phyloP scores from a whole-genome alignment of 2,329 filamentous ascomycete genomes.

The Hymenoscyphus infarciens region DNA sequence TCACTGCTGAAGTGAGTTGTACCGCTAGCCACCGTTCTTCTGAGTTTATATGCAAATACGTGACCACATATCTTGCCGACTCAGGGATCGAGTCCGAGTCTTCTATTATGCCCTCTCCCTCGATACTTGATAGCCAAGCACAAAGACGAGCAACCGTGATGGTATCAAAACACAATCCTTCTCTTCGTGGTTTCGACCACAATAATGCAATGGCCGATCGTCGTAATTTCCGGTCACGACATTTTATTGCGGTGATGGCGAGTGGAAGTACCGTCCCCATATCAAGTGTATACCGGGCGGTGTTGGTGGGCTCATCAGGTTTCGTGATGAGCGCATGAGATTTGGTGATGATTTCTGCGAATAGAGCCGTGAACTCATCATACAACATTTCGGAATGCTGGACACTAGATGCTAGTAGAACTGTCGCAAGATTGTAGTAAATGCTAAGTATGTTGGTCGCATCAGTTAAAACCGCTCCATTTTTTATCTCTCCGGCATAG shows the following conservation, averaged over 20 bases:
- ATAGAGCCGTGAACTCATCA: slow-evolving; percentile 31
- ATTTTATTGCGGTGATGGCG: slow-evolving; percentile 33
- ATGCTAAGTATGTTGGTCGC: slow-evolving; percentile 32
- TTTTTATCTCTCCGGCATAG: slow-evolving; percentile 27
- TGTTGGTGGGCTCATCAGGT: slow-evolving; percentile 32
- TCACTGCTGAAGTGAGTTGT: slow-evolving; percentile 29
- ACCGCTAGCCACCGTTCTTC: slow-evolving; percentile 34
- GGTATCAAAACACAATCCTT: slow-evolving; percentile 34
- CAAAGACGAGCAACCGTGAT: slow-evolving; percentile 33
- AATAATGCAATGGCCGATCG: slow-evolving; percentile 32
- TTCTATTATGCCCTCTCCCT: slow-evolving; percentile 32
- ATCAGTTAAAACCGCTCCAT: slow-evolving; percentile 26
- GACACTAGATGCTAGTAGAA: slow-evolving; percentile 31
- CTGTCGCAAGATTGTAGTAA: slow-evolving; percentile 34
- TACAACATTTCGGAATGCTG: slow-evolving; percentile 33
- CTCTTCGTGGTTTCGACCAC: slow-evolving; percentile 34
- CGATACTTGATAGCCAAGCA: slow-evolving; percentile 34
- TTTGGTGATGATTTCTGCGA: slow-evolving; percentile 32
- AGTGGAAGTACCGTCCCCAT: slow-evolving; percentile 35
- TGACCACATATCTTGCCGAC: slow-evolving; percentile 28
- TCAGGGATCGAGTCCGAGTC: slow-evolving; percentile 31
- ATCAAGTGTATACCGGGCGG: slow-evolving; percentile 33
- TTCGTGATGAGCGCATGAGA: slow-evolving; percentile 29
- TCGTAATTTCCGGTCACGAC: slow-evolving; percentile 30
- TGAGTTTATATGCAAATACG: slow-evolving; percentile 32